Conservation (phyloP, 176 grass and related monocot species). For the Dactylis glomerata region DNA sequence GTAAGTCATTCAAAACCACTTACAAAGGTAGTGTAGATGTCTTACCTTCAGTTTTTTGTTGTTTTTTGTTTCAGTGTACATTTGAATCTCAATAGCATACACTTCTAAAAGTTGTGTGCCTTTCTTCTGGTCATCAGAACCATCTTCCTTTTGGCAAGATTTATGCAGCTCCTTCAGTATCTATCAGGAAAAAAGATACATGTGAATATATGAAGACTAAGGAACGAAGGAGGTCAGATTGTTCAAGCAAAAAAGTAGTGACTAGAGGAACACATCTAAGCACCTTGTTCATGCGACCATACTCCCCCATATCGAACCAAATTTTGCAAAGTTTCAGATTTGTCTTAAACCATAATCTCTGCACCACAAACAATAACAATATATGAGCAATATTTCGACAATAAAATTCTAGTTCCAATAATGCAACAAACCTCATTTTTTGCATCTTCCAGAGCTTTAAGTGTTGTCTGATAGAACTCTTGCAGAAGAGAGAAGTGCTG, state of each 20-base stretch:
- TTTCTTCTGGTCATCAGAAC: slow-evolving; percentile 99
- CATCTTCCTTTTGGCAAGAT: slow-evolving; percentile 98
- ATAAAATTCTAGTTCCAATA: not conserved
- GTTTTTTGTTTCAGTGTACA: slow-evolving; percentile 99
- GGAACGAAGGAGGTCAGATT: not conserved
- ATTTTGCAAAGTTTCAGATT: slow-evolving; percentile 99
- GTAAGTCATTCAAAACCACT: not conserved
- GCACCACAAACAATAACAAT: slow-evolving; percentile 14
- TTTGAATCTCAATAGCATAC: slow-evolving; percentile 99
- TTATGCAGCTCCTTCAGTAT: slow-evolving; percentile 88
- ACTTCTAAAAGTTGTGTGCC: slow-evolving; percentile 99
- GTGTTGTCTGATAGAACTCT: slow-evolving; percentile 95
- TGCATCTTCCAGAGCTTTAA: slow-evolving; percentile 93
- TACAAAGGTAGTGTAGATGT: not conserved
- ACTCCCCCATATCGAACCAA: slow-evolving; percentile 98
- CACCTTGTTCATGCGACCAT: slow-evolving; percentile 97
- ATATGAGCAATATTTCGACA: not conserved
- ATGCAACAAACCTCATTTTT: slow-evolving; percentile 77
- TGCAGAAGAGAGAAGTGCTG: slow-evolving; percentile 93
- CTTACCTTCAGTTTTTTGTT: slow-evolving; percentile 96
- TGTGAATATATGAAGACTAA: not conserved
- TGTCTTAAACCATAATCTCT: slow-evolving; percentile 99
- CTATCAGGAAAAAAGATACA: slow-evolving; percentile 28
- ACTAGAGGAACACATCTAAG: slow-evolving; percentile 17
- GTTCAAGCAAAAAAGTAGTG: not conserved